Evolutionary conservation across 805 yeast species (phyloP), one percentile per base, ranked within the genome.

Genomic region (Starmerella apis): DNA sequence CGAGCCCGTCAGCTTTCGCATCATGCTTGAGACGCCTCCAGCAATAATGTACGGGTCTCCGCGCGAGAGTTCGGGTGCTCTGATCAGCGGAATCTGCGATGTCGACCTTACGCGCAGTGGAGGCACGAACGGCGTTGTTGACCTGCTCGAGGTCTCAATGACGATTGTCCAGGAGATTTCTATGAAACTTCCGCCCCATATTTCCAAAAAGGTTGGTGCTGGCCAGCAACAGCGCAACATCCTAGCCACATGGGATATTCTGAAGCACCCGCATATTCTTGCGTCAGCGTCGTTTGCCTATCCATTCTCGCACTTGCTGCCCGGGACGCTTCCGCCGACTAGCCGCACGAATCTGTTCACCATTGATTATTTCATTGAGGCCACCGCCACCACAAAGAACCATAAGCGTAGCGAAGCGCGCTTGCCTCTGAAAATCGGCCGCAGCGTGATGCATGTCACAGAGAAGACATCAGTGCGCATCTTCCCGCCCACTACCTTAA

Each of bases 401-500:
- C 5, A 19, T 23, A 36, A 44, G 33, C 36, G 43, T 14, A 43
- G 51, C n/a, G 52, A 49, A n/a, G 22, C 46, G 27, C 43, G 43
- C 13, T 50, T 43, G 31, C 60, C 48, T 36, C 56, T 92, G 8
- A 74, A 81, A 56, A 72, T 92, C 2, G 73, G 83, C 41, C 74
- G 98, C 59, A 82, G 94, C 50, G 77, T 90, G 27, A 64, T 85
- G 22, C 71, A 86, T 42, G 90, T 92, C 6, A 84, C 85, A 2
- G 96, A 88, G 63, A 74, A 87, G 58, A 86, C 84, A 61, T 85
- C 95, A 1, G 68, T 86, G 33, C 75, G 99, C 53, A 85, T 92
- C 1, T 92, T 92, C 66, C 98, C 98, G 0, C 97, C 99, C 7
- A 90, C 97, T 0, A 84, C 83, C 38, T 81, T 92, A 32, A 81